These are phyloP conservation scores for Fusarium tupiense DNA, from an alignment of 2,329 filamentous ascomycete genomes.

Conservation along the genomic window DNA sequence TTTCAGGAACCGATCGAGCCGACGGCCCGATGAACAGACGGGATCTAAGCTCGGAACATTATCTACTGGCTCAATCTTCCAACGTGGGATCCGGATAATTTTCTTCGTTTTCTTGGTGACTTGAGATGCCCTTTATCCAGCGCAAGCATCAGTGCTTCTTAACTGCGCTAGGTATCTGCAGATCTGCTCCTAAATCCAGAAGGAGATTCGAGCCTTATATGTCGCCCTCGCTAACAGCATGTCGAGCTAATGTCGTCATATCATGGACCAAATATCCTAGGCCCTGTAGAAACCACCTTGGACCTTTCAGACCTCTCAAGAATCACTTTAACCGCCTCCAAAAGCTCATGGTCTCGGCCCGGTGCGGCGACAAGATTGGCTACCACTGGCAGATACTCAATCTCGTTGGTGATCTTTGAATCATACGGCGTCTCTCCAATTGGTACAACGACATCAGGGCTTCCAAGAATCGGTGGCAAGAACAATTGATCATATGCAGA, in stretches of 20 bases:
- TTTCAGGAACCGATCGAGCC: not conserved
- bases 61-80: too few species aligned
- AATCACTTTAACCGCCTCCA: not conserved
- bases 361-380: not conserved
- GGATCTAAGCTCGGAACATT: too few species aligned
- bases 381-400: not conserved
- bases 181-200: too few species aligned
- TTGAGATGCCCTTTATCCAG: too few species aligned
- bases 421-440: accelerated
- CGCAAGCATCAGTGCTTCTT: too few species aligned
- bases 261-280: too few species aligned
- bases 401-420: not conserved
- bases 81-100: too few species aligned
- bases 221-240: too few species aligned
- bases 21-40: not conserved
- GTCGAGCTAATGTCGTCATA: too few species aligned
- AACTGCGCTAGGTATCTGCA: too few species aligned
- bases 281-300: accelerated
- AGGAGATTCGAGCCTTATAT: too few species aligned
- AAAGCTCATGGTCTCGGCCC: not conserved
- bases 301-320: not conserved
- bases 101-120: too few species aligned
- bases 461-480: not conserved
- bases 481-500: not conserved
- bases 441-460: not conserved